Percentiles rank a stretch among this genome's conserved stretches.
These are phyloP conservation scores for Logfia minima DNA, from an alignment of 129 eudicot genomes.

Conservation along the genomic window DNA sequence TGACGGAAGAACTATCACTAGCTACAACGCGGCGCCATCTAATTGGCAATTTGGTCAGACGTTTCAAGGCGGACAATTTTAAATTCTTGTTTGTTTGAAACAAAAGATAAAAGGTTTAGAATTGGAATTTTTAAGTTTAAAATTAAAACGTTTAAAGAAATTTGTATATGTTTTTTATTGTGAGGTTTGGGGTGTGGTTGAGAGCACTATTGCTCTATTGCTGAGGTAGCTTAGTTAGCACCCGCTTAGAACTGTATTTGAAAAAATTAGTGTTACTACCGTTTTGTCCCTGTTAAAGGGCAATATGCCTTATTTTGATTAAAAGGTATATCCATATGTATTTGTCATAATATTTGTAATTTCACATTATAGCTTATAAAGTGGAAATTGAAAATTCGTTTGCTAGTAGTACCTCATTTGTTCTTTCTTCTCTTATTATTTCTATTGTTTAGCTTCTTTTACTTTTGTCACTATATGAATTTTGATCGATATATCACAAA, in stretches of 20 bases:
- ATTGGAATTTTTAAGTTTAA: background rate
- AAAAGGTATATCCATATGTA: constrained; percentile 23
- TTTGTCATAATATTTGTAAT: constrained; percentile 33
- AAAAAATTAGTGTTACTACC: constrained; percentile 15
- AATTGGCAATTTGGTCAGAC: constrained; percentile 85
- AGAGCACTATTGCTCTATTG: constrained; percentile 41
- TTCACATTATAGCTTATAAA: constrained; percentile 13
- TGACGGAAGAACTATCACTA: constrained; percentile 64
- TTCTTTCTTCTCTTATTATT: background rate
- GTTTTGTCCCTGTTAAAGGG: constrained; percentile 9
- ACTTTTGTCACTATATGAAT: too few relatives aligned
- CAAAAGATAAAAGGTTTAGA: background rate
- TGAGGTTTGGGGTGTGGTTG: constrained; percentile 20
- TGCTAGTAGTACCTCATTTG: background rate
- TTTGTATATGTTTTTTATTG: constrained; percentile 31
- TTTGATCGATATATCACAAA: too few relatives aligned
- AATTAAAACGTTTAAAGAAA: background rate
- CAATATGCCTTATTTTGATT: constrained; percentile 30
- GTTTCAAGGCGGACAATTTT: constrained; percentile 67
- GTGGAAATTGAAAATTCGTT: background rate
- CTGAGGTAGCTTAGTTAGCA: constrained; percentile 69
- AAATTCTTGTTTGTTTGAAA: background rate
- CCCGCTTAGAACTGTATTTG: constrained; percentile 57
- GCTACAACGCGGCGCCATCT: constrained; percentile 62
- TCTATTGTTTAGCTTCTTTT: background rate